Evolutionary conservation across 768 basidiomycete genomes (phyloP).

Genomic region (Tricholomella constricta): DNA sequence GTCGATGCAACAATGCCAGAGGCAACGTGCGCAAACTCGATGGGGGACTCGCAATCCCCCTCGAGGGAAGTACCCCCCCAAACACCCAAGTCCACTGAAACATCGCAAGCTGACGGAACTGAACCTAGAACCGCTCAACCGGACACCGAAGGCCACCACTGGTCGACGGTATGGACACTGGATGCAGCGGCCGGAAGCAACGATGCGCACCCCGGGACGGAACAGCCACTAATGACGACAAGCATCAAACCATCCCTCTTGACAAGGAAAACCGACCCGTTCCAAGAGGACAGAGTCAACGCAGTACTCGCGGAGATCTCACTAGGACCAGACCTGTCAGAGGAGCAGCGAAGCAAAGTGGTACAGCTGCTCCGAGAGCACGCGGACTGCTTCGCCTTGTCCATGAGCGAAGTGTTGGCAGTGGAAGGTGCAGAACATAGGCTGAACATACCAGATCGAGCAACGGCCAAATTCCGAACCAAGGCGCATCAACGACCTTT

Average conservation of each 20-base stretch:
- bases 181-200: background rate
- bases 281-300: constrained; percentile 21
- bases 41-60: constrained; percentile 13
- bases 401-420: constrained; percentile 35
- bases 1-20: too few species aligned
- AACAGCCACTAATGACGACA: background rate
- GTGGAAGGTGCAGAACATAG: constrained; percentile 34
- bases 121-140: background rate
- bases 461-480: constrained; percentile 26
- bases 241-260: constrained; percentile 10
- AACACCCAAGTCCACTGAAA: background rate
- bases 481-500: constrained; percentile 34
- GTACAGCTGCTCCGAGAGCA: constrained; percentile 23
- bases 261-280: constrained; percentile 28
- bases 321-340: constrained; percentile 33
- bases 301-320: constrained; percentile 21
- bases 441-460: constrained; percentile 32
- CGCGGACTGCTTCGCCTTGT: constrained; percentile 42
- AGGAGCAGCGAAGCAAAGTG: constrained; percentile 24
- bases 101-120: background rate
- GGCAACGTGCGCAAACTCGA: constrained; percentile 4
- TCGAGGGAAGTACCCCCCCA: constrained; percentile 5
- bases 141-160: background rate
- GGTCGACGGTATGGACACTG: constrained; percentile 7
- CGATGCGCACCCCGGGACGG: background rate